Evolutionary conservation across 106 monocot species (phyloP), one percentile per base, ranked within the genome.

Genomic region (Platanthera guangdongensis): DNA sequence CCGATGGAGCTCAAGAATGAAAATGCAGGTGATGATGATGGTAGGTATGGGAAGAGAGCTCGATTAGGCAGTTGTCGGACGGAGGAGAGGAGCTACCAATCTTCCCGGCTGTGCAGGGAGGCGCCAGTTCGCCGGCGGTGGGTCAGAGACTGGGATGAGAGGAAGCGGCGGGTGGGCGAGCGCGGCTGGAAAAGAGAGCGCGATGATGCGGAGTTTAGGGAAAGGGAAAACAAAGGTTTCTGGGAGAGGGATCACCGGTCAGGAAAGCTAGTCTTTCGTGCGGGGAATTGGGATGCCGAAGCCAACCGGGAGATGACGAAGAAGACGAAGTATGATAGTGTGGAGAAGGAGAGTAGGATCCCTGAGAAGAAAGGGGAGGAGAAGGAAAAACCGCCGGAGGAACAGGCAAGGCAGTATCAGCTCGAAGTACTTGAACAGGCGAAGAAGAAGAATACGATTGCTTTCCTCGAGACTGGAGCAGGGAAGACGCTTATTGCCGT

Each of bases 401-500:
- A 92, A 77, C 83, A 84, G 51, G 99, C 92, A 2, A 82, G 99
- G 45, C 83, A 99, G 71, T 99, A 99, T 68, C 99, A 99, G 77
- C 90, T 99, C 6, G 99, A 99, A 73, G 99, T 99, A 45, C 91
- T 99, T 47, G 90, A 90, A 45, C 99, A 99, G 51, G 99, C 99
- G 2, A 92, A 99, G 84, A 90, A 87, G 82, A 94, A 78, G 74
- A 99, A 99, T 73, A 99, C 99, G 0, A 99, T 99, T 32, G 99
- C 99, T 4, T 99, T 99, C 52, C 82, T 99, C 7, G 99, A 99
- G 82, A 99, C 99, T 1, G 99, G 99, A n/a, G 92, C 99, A 0
- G 99, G 99, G 51, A 99, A 99, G 78, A 99, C 99, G 0, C 90
- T 99, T 12, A 99, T 99, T 9, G 99, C 99, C 0, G 87, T 99